Conservation (phyloP, 2,329 filamentous ascomycete genomes). For the Alternaria sp. region DNA sequence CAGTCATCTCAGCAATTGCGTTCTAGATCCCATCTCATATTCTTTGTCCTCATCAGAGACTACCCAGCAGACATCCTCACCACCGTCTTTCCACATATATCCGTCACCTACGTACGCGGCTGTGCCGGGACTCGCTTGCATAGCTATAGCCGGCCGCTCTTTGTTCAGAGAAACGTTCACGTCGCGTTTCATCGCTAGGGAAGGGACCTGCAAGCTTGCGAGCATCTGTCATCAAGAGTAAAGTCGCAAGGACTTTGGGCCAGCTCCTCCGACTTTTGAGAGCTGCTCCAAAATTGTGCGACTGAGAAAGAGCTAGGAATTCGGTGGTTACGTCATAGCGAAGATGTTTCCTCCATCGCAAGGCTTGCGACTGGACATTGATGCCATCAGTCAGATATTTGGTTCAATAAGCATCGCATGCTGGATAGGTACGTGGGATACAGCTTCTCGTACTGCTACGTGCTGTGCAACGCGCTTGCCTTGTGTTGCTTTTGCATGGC, state of each 20-base stretch:
- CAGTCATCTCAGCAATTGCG: constrained; percentile 20
- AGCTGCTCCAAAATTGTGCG: background rate
- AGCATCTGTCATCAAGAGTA: background rate
- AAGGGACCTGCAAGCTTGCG: background rate
- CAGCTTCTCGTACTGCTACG: background rate
- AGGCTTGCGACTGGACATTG: constrained; percentile 75
- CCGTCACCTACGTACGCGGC: background rate
- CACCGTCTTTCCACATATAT: background rate
- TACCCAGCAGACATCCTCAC: background rate
- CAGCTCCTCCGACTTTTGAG: background rate
- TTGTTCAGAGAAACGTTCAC: background rate
- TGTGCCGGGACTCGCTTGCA: background rate
- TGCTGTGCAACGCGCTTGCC: background rate
- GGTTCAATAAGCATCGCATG: constrained; percentile 96
- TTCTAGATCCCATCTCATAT: constrained; percentile 12
- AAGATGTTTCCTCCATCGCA: constrained; percentile 61
- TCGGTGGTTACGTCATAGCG: constrained; percentile 37
- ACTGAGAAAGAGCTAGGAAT: constrained; percentile 7
- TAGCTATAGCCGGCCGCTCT: constrained; percentile 1
- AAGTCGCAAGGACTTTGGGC: background rate
- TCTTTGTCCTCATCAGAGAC: background rate
- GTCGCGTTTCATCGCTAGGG: background rate
- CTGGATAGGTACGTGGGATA: constrained; percentile 68
- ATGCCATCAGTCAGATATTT: constrained; percentile 90
- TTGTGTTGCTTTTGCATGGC: background rate